phyloP scores from a whole-genome alignment of 2,329 filamentous ascomycete species.

The Xylaria sp. region DNA sequence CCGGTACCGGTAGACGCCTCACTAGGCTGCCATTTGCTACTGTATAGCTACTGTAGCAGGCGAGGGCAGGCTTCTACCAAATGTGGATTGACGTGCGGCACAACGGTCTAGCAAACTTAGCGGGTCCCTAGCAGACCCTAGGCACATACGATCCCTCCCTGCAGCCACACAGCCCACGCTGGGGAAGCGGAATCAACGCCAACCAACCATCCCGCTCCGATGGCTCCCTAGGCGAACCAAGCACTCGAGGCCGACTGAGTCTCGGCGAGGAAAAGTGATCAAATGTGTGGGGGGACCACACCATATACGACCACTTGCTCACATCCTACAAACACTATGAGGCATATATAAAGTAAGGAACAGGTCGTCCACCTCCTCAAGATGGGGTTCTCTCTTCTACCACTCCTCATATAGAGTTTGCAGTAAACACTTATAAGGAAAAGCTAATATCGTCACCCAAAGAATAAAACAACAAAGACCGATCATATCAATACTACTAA shows the following conservation, averaged over 20 bases:
- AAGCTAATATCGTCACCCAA: not conserved
- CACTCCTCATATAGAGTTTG: not conserved
- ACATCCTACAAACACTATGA: slow-evolving; percentile 17
- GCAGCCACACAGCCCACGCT: slow-evolving; percentile 21
- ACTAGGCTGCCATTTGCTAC: slow-evolving; percentile 17
- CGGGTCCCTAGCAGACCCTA: not conserved
- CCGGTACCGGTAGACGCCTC: slow-evolving; percentile 30
- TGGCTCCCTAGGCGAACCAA: slow-evolving; percentile 9
- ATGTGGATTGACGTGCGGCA: slow-evolving; percentile 22
- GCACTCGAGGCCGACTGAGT: slow-evolving; percentile 33
- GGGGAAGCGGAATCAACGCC: slow-evolving; percentile 19
- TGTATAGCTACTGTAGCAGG: too few species aligned
- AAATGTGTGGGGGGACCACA: slow-evolving; percentile 32
- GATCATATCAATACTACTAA: not conserved
- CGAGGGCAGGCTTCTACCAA: slow-evolving; percentile 6
- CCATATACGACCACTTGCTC: slow-evolving; percentile 10
- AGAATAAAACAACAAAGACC: slow-evolving; percentile 2
- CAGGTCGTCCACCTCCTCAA: slow-evolving; percentile 11
- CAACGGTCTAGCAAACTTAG: slow-evolving; percentile 2
- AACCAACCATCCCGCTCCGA: slow-evolving; percentile 30
- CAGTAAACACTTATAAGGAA: not conserved
- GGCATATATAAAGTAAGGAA: slow-evolving; percentile 33
- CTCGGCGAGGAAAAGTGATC: slow-evolving; percentile 23
- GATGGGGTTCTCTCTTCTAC: not conserved
- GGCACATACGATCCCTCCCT: slow-evolving; percentile 14